Evolutionary conservation across 345 rosid genomes (phyloP).

Genomic region (Pistacia integerrima): DNA sequence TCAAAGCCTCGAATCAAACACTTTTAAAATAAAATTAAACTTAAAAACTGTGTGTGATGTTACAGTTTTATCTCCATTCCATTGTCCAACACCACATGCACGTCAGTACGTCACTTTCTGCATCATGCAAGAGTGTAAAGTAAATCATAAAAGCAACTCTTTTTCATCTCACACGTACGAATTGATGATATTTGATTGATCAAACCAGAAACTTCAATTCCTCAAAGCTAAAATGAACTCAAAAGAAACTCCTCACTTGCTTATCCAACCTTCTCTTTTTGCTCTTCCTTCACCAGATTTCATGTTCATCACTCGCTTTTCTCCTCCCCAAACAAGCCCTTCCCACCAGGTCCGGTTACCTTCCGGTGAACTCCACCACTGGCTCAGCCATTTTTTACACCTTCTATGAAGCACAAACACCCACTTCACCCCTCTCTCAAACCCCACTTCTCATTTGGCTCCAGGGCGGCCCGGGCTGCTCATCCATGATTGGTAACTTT

Average conservation of each 20-base stretch:
- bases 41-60: no score
- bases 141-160: no score
- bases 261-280: conserved; percentile 16
- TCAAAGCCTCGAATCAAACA: no score
- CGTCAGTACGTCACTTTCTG: no score
- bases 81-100: no score
- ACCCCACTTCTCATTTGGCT: conserved; percentile 86
- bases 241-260: conserved; percentile 8
- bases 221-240: conserved; percentile 11
- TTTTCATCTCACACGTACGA: no score
- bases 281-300: conserved; percentile 9
- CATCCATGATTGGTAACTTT: conserved; percentile 87
- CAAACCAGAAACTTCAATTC: no score
- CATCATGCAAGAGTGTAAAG: no score
- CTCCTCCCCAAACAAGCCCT: conserved; percentile 56
- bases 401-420: conserved; percentile 74
- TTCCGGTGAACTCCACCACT: conserved; percentile 50
- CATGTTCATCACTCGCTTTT: conserved; percentile 25
- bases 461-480: conserved; percentile 95
- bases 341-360: conserved; percentile 86
- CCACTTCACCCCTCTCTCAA: conserved; percentile 41
- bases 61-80: no score
- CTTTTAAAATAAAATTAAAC: no score
- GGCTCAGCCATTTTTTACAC: conserved; percentile 74
- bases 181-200: background rate